Evolutionary conservation across 305 asterid genomes (phyloP).

Genomic region (Rubia tinctorum): DNA sequence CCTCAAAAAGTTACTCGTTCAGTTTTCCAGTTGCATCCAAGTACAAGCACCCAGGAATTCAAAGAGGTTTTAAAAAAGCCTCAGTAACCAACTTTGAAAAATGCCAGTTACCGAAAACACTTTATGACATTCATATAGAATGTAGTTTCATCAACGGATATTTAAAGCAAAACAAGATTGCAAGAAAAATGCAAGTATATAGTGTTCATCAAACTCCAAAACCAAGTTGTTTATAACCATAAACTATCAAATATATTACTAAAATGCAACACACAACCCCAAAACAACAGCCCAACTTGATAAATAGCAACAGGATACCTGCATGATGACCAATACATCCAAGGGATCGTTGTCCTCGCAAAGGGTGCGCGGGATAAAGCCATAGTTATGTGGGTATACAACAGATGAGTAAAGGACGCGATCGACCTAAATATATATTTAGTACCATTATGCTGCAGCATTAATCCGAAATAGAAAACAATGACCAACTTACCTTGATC

Average conservation of each 20-base stretch:
- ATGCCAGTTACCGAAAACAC: too few relatives aligned
- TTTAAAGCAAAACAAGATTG: not conserved
- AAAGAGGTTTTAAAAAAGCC: not conserved
- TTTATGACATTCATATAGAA: not conserved
- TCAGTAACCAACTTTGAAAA: not conserved
- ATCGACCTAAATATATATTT: slow-evolving; percentile 58
- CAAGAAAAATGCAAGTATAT: not conserved
- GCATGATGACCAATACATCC: slow-evolving; percentile 97
- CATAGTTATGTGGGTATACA: slow-evolving; percentile 97
- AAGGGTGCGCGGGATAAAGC: slow-evolving; percentile 92
- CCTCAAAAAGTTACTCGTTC: not conserved
- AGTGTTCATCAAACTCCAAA: not conserved
- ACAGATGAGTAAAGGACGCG: slow-evolving; percentile 97
- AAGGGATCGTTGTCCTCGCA: slow-evolving; percentile 95
- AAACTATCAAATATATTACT: not conserved
- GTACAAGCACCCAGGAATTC: not conserved
- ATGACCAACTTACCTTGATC: slow-evolving; percentile 62
- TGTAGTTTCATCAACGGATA: not conserved
- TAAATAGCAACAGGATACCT: slow-evolving; percentile 41
- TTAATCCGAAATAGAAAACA: not conserved
- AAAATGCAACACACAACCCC: not conserved
- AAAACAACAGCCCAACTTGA: not conserved
- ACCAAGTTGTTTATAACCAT: too few relatives aligned
- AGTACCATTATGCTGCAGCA: not conserved
- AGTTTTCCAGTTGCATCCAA: not conserved